These are phyloP conservation scores for Neurospora intermedia DNA, from an alignment of 495 filamentous ascomycete genomes.

Conservation along the genomic window DNA sequence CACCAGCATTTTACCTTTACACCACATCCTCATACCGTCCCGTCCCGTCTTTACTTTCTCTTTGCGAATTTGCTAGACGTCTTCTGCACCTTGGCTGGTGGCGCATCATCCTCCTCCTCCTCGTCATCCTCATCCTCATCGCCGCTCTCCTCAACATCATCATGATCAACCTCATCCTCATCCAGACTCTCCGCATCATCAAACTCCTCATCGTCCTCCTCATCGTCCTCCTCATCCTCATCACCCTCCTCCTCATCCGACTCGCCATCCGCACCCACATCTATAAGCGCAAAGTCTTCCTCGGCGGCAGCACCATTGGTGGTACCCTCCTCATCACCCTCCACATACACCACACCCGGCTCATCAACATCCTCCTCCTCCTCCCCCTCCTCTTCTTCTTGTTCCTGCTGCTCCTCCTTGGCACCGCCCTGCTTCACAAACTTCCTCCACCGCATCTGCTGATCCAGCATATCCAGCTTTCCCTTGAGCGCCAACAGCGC, in stretches of 20 bases:
- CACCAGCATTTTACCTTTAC: not conserved
- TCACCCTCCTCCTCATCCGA: conserved; percentile 21
- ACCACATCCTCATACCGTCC: not conserved
- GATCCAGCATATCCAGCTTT: conserved; percentile 80
- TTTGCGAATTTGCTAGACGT: conserved; percentile 15
- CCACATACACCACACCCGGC: conserved; percentile 69
- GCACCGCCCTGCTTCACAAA: conserved; percentile 35
- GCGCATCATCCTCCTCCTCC: conserved; percentile 19
- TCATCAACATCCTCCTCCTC: conserved; percentile 47
- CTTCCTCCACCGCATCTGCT: conserved; percentile 71
- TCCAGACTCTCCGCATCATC: conserved; percentile 23
- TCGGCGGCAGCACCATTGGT: conserved; percentile 6
- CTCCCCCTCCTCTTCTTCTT: conserved; percentile 66
- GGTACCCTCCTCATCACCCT: conserved; percentile 54
- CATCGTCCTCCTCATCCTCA: conserved; percentile 14
- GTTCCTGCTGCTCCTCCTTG: conserved; percentile 53
- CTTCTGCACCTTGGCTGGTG: conserved; percentile 28
- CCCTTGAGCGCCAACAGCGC: conserved; percentile 81
- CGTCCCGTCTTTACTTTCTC: conserved; percentile 12
- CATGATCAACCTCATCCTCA: conserved; percentile 29
- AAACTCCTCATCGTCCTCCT: conserved; percentile 17
- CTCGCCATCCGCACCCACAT: conserved; percentile 14
- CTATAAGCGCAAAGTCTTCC: conserved; percentile 11
- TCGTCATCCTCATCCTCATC: conserved; percentile 22
- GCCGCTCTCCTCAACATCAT: conserved; percentile 25